A percentile compares a stretch with the other conserved stretches of the same genome.
phyloP scores from a whole-genome alignment of 768 basidiomycete genomes.

The Auriscalpium orientale region DNA sequence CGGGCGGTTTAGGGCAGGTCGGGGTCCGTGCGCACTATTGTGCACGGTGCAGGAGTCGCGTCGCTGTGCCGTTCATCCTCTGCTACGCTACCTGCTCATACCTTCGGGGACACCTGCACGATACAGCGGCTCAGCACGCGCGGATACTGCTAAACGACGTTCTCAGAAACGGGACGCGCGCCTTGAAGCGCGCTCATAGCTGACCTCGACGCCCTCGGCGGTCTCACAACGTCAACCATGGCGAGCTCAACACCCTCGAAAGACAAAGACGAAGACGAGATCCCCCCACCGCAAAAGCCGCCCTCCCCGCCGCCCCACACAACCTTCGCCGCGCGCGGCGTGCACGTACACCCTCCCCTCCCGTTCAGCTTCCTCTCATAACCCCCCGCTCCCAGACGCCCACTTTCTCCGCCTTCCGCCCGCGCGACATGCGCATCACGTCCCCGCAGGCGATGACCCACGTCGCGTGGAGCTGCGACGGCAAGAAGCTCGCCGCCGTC shows the following conservation, averaged over 20 bases:
- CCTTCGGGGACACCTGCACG: too few species aligned
- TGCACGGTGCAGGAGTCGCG: too few species aligned
- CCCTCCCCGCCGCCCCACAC: constrained; percentile 4
- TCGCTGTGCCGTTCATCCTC: too few species aligned
- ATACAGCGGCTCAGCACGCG: too few species aligned
- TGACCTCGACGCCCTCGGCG: too few species aligned
- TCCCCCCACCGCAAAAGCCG: constrained; percentile 1
- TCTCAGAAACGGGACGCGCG: too few species aligned
- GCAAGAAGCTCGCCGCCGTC: constrained; percentile 72
- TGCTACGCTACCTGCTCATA: too few species aligned
- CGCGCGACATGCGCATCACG: constrained; percentile 62
- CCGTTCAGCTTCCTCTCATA: neutral
- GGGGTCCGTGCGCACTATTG: too few species aligned
- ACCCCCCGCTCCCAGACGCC: constrained; percentile 47
- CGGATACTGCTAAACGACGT: too few species aligned
- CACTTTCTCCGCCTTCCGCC: constrained; percentile 73
- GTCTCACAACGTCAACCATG: neutral
- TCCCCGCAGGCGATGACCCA: constrained; percentile 62
- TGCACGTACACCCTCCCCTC: constrained; percentile 51
- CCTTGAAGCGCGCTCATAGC: too few species aligned
- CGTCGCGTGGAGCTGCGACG: constrained; percentile 81
- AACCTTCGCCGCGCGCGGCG: constrained; percentile 55
- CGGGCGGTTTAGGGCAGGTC: too few species aligned
- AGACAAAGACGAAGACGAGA: constrained; percentile 2
- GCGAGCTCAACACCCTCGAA: neutral